Percentiles rank a stretch among this genome's conserved stretches.
Evolutionary conservation across 495 filamentous ascomycete genomes (phyloP).

Genomic region (Aspergillus egyptiacus): DNA sequence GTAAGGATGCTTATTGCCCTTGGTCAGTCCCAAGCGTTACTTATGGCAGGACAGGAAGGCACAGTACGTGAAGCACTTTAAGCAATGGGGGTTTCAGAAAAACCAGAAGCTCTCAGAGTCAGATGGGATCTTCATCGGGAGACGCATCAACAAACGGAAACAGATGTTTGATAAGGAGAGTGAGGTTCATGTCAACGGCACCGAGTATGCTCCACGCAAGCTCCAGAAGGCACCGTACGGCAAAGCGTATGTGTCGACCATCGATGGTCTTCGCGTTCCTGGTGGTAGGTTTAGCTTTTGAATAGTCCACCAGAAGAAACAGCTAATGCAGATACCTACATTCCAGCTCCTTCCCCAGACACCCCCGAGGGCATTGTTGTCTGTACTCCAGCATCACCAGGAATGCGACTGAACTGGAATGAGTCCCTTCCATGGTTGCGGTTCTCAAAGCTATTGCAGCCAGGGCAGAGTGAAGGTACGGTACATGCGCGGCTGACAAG

Average conservation of each 20-base stretch:
- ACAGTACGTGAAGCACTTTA: constrained; percentile 5
- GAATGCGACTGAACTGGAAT: constrained; percentile 8
- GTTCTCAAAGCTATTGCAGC: constrained; percentile 7
- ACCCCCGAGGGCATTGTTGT: constrained; percentile 14
- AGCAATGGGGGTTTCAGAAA: constrained; percentile 11
- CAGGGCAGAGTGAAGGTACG: constrained; percentile 1
- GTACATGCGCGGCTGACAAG: not conserved
- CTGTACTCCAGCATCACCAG: constrained; percentile 7
- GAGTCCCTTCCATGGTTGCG: constrained; percentile 10
- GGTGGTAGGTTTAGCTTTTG: constrained; percentile 2
- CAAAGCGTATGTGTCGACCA: constrained; percentile 9
- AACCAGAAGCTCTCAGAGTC: not conserved
- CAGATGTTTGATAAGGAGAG: constrained; percentile 11
- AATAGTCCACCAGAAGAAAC: not conserved
- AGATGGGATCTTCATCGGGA: constrained; percentile 4
- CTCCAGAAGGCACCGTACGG: constrained; percentile 7
- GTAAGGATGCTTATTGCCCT: constrained; percentile 19
- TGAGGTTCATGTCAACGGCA: constrained; percentile 11
- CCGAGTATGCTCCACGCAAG: constrained; percentile 3
- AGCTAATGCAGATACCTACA: not conserved
- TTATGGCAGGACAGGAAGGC: constrained; percentile 3
- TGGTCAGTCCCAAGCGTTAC: not conserved
- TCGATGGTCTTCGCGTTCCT: not conserved
- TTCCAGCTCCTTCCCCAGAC: constrained; percentile 7
- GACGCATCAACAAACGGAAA: constrained; percentile 10